Base-by-base conservation (phyloP, 306 rosid genomes). In the Casuarina equisetifolia region DNA sequence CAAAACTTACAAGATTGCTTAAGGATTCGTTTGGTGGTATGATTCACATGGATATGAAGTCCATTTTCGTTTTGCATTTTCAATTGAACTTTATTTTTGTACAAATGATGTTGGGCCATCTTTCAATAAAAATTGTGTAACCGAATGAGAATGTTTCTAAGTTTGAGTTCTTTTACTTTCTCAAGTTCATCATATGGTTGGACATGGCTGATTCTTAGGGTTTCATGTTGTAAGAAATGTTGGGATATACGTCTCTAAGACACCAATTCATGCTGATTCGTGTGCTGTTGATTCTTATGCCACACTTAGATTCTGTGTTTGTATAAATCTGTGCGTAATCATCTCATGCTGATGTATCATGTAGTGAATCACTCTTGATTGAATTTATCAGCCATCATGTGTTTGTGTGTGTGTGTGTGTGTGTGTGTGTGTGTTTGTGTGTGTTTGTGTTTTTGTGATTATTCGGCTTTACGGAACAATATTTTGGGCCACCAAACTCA, bases 11-110 rank as follows among this genome's bases (percentile, higher is more conserved):
- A 20, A 90, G 99, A 84, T 85, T 96, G 74, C 88, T 96, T 72
- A 88, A 92, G 17, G 99, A 96, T 87, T 96, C 99, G 54, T 96
- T 96, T 85, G 99, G 99, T 58, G 99, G 99, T 93, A 85, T 72
- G 85, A 63, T 80, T 71, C 16, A 72, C 70, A 51, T n/a, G 15
- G 74, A 79, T 80, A 72, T 38, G 45, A 69, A 48, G 59, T 38
- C 36, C 42, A 55, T 42, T 48, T 48, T 51, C 73, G 43, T 73
- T 55, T 53, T 46, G 44, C 70, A 48, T 64, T 52, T 12, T 70
- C 70, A 11, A 12, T 61, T 76, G 9, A 32, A 4, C 44, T 79
- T 71, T 5, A 59, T 38, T 67, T 39, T 77, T 69, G 57, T 36
- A 9, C 62, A 32, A 53, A 72, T 51, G 9, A 70, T 72, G 53